These are phyloP conservation scores for Colletotrichum coccodes DNA, from an alignment of 2,329 filamentous ascomycete genomes.

Conservation along the genomic window DNA sequence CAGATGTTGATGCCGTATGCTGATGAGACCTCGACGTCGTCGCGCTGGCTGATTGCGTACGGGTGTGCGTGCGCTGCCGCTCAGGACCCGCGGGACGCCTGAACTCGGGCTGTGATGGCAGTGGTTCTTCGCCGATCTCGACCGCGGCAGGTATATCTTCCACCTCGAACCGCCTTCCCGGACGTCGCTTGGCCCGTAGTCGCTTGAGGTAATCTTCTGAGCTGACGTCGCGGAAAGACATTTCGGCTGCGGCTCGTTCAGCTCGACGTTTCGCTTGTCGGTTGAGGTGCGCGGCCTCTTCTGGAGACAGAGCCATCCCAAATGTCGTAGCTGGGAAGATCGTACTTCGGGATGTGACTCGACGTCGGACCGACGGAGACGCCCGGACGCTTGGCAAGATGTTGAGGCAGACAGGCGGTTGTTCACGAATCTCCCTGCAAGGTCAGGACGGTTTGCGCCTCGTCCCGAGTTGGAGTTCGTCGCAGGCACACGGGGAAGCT, in stretches of 20 bases:
- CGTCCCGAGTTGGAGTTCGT: neutral
- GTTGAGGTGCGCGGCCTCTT: constrained; percentile 16
- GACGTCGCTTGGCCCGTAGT: constrained; percentile 21
- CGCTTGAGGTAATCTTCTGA: constrained; percentile 24
- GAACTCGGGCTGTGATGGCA: neutral
- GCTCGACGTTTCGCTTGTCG: constrained; percentile 24
- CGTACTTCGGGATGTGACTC: neutral
- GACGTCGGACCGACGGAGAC: neutral
- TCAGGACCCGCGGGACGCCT: neutral
- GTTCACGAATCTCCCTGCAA: neutral
- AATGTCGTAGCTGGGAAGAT: neutral
- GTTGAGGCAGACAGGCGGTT: neutral
- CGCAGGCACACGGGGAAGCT: neutral
- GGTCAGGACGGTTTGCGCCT: neutral
- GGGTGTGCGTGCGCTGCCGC: neutral
- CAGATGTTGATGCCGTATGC: neutral
- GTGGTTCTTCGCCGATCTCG: constrained; percentile 15
- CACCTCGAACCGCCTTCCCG: constrained; percentile 13
- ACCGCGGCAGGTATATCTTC: constrained; percentile 17
- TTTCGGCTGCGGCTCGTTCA: constrained; percentile 27
- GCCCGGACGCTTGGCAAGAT: too few relatives aligned
- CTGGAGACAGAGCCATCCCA: constrained; percentile 15
- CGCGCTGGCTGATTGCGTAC: neutral
- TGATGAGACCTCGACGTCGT: neutral
- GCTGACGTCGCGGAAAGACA: constrained; percentile 20